Base-by-base conservation (phyloP, 306 rosid species). In the Cucumis melo region DNA sequence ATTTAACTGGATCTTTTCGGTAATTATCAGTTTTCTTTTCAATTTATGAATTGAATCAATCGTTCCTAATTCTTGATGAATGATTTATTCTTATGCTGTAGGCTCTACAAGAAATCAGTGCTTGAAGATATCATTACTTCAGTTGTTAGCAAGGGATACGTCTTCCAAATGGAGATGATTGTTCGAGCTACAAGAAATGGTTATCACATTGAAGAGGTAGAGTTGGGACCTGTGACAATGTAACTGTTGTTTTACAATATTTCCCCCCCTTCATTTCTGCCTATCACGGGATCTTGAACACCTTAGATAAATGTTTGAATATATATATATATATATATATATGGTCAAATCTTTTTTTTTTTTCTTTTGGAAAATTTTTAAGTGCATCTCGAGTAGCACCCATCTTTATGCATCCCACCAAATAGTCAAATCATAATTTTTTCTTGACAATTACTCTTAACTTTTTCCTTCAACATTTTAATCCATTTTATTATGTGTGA, bases 101-200 rank as follows among this genome's bases (percentile, higher is more conserved):
- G 98, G 84, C 98, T 94, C 78, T 94, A 94, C 78, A 86, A 77
- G 84, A 94, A 91, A 80, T 83, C 97, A 24, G 96, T 79, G 76
- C 95, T 94, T 76, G 96, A 94, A 89, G 97, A 91, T 88, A 83
- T 91, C 81, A 94, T 94, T 79, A 90, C 91, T 65, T 87, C 95
- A 66, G 88, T 93, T 73, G 97, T 94, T 75, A 94, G 96, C 73
- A 94, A 94, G 84, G 98, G 97, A 75, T 94, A 91, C 39, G 98
- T 94, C 77, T 94, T 94, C 81, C 98, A 94, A 85, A 94, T 94
- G 98, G 98, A 94, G 87, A 94, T 91, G 93, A 94, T 94, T 78
- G 98, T 94, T 57, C 87, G 96, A 15, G 98, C 98, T 87, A 87
- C 97, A 65, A 90, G 98, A 85, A 91, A 94, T 83, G 87, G 92